A percentile compares a stretch with the other conserved stretches of the same genome.
phyloP scores from a whole-genome alignment of 75 land plant species.

The Azolla pinnata region DNA sequence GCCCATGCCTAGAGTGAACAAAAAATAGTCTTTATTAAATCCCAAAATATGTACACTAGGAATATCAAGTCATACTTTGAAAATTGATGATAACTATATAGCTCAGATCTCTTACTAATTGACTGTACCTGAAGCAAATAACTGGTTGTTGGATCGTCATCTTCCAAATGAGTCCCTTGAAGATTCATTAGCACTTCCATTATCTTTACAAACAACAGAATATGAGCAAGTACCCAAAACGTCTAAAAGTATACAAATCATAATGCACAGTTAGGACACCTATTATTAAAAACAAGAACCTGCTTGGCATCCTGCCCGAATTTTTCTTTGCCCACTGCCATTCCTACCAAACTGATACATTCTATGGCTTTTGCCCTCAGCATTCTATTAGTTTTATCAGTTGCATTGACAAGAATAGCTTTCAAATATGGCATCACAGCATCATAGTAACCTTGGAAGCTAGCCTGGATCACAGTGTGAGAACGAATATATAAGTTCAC shows the following conservation, averaged over 20 bases:
- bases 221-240: too few relatives aligned
- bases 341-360: constrained; percentile 19
- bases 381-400: constrained; percentile 17
- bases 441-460: constrained; percentile 13
- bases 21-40: too few relatives aligned
- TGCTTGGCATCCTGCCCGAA: constrained; percentile 19
- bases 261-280: too few relatives aligned
- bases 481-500: too few relatives aligned
- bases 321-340: constrained; percentile 23
- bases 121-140: constrained; percentile 99
- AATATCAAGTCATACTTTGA: too few relatives aligned
- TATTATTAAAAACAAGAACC: constrained; percentile 3
- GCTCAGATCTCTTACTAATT: too few relatives aligned
- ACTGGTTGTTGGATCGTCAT: constrained; percentile 94
- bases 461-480: constrained; percentile 11
- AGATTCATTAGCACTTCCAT: constrained; percentile 94
- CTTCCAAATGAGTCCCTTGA: constrained; percentile 86
- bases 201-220: too few relatives aligned
- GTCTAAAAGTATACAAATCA: too few relatives aligned
- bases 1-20: constrained; percentile 99
- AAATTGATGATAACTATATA: too few relatives aligned
- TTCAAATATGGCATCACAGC: constrained; percentile 20
- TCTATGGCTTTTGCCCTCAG: constrained; percentile 17
- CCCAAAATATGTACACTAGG: too few relatives aligned
- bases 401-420: constrained; percentile 15